Percentiles rank a stretch among this genome's conserved stretches.
Conservation (phyloP, 2,329 filamentous ascomycete species). For the Cryphonectria parasitica region DNA sequence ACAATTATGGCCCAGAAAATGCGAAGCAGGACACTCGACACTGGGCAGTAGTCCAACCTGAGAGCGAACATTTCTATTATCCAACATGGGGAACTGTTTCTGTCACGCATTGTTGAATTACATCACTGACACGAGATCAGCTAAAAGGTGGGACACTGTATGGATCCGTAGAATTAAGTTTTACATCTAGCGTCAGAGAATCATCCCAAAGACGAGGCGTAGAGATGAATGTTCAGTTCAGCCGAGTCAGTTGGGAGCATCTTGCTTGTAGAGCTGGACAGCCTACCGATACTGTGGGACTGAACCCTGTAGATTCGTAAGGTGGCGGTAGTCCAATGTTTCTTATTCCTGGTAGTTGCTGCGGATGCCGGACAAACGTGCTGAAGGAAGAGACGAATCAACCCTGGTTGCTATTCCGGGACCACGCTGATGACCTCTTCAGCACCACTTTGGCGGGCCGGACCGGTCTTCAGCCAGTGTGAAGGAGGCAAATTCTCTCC, state of each 20-base stretch:
- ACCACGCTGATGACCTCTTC: background rate
- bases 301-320: background rate
- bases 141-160: background rate
- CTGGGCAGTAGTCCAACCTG: background rate
- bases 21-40: background rate
- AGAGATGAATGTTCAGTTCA: background rate
- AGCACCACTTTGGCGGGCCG: background rate
- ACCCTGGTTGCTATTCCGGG: background rate
- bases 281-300: constrained; percentile 1
- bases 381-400: background rate
- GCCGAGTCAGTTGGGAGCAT: background rate
- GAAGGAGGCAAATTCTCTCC: background rate
- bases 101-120: constrained; percentile 2
- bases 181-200: constrained; percentile 6
- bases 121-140: background rate
- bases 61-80: background rate
- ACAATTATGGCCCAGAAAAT: background rate
- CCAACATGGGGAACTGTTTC: background rate
- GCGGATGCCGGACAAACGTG: background rate
- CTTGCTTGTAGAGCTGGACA: background rate
- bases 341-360: background rate
- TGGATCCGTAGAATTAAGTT: background rate
- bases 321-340: background rate
- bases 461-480: background rate
- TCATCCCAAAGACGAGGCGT: background rate